Evolutionary conservation across 163 green algal species (phyloP).

Genomic region (Volvox carteri): DNA sequence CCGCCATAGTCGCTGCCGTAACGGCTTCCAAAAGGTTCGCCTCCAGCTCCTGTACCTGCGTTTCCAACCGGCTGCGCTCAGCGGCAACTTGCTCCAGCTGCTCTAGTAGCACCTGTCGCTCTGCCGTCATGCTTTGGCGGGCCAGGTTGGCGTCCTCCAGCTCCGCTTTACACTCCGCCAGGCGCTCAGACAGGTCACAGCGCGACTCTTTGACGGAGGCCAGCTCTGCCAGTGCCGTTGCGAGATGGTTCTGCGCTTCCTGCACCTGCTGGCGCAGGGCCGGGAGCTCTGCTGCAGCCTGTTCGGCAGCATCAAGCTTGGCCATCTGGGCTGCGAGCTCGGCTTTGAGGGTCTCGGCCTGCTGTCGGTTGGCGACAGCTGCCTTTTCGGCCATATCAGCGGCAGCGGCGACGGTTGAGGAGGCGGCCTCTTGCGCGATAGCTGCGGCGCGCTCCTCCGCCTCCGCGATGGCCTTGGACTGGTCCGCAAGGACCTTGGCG

Average conservation of each 20-base stretch:
- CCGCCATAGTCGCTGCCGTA: background rate
- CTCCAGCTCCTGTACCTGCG: constrained; percentile 41
- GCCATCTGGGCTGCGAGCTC: constrained; percentile 24
- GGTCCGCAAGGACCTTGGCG: background rate
- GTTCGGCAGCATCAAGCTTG: background rate
- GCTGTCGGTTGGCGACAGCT: constrained; percentile 8
- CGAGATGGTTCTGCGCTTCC: background rate
- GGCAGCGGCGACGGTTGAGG: background rate
- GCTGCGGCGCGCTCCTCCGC: background rate
- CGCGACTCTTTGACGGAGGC: constrained; percentile 14
- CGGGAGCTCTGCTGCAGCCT: background rate
- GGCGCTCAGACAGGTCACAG: background rate
- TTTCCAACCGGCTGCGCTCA: background rate
- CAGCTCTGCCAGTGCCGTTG: constrained; percentile 30
- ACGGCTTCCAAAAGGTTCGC: background rate
- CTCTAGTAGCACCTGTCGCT: constrained; percentile 11
- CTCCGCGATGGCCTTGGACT: background rate
- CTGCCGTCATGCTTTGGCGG: background rate
- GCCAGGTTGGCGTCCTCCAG: constrained; percentile 13
- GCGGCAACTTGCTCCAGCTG: constrained; percentile 1
- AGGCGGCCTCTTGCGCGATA: constrained; percentile 6
- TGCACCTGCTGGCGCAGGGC: background rate
- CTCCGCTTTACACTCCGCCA: constrained; percentile 10
- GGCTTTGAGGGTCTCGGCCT: constrained; percentile 44
- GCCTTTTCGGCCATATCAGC: constrained; percentile 11